Evolutionary conservation across 2,329 filamentous ascomycete genomes (phyloP).

Genomic region (Arachnopeziza araneosa): DNA sequence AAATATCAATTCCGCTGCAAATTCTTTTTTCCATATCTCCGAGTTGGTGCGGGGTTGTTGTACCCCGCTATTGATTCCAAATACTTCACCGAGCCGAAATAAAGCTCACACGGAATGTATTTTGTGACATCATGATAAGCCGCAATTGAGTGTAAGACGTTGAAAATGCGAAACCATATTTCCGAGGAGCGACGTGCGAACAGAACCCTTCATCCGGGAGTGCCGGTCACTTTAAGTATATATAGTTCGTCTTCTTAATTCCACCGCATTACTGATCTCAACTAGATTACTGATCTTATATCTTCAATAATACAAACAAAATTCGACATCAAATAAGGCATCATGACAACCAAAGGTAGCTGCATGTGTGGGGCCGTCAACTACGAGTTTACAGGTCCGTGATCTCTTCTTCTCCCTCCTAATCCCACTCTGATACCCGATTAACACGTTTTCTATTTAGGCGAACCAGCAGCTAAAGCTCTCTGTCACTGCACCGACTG

Average conservation of each 20-base stretch:
- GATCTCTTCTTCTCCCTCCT: background rate
- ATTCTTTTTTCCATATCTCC: background rate
- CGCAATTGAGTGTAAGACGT: background rate
- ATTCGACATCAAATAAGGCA: background rate
- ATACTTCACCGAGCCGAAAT: background rate
- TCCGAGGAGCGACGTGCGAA: too few relatives aligned
- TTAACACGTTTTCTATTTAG: constrained; percentile 24
- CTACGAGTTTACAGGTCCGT: constrained; percentile 7
- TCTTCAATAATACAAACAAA: background rate
- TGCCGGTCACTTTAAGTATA: too few relatives aligned
- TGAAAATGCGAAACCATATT: too few relatives aligned
- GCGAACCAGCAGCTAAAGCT: constrained; percentile 37
- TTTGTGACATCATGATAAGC: background rate
- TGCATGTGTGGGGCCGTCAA: constrained; percentile 7
- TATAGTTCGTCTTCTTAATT: too few relatives aligned
- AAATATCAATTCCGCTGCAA: background rate
- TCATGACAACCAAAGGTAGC: background rate
- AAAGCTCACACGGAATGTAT: background rate
- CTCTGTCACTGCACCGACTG: constrained; percentile 50
- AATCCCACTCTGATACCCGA: background rate
- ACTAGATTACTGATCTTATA: too few relatives aligned
- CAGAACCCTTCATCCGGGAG: too few relatives aligned
- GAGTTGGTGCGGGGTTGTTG: background rate
- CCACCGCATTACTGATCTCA: too few relatives aligned
- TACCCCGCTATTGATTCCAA: background rate